These are phyloP conservation scores for Talaromyces ruber DNA, from an alignment of 495 filamentous ascomycete genomes.

Conservation along the genomic window DNA sequence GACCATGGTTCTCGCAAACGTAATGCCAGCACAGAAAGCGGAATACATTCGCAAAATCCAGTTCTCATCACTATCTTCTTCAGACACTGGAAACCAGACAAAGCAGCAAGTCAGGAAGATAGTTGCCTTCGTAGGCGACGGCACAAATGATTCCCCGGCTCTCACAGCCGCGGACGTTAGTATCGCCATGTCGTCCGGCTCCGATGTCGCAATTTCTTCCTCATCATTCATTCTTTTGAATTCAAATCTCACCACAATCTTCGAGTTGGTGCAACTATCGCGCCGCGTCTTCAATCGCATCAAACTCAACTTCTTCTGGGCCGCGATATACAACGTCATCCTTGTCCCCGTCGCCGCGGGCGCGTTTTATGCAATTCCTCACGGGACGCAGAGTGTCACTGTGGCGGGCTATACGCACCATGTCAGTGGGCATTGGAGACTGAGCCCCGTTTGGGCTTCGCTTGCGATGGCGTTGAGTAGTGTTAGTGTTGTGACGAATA, in stretches of 20 bases:
- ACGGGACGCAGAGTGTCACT: slow-evolving; percentile 34
- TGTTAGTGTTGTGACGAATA: slow-evolving; percentile 59
- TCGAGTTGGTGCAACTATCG: slow-evolving; percentile 66
- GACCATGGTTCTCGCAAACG: slow-evolving; percentile 75
- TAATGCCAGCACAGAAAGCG: slow-evolving; percentile 80
- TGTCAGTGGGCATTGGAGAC: slow-evolving; percentile 20
- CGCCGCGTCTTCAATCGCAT: slow-evolving; percentile 67
- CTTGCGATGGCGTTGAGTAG: slow-evolving; percentile 69
- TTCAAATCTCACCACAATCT: slow-evolving; percentile 57
- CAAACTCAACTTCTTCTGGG: slow-evolving; percentile 84
- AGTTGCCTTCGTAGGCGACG: slow-evolving; percentile 69
- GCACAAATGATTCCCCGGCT: slow-evolving; percentile 83
- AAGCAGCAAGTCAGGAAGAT: slow-evolving; percentile 14
- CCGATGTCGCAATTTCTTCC: slow-evolving; percentile 75
- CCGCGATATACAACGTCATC: slow-evolving; percentile 72
- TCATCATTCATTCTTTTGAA: slow-evolving; percentile 82
- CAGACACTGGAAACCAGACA: not conserved
- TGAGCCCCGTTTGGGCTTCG: slow-evolving; percentile 66
- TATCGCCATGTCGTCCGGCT: slow-evolving; percentile 75
- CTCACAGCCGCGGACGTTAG: slow-evolving; percentile 73
- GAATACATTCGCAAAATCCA: slow-evolving; percentile 77
- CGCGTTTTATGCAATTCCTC: slow-evolving; percentile 61
- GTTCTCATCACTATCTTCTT: not conserved
- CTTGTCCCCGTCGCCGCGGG: slow-evolving; percentile 82
- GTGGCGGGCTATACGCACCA: slow-evolving; percentile 29